phyloP scores from a whole-genome alignment of 2,329 filamentous ascomycete species.

The Trichophaea hybrida region DNA sequence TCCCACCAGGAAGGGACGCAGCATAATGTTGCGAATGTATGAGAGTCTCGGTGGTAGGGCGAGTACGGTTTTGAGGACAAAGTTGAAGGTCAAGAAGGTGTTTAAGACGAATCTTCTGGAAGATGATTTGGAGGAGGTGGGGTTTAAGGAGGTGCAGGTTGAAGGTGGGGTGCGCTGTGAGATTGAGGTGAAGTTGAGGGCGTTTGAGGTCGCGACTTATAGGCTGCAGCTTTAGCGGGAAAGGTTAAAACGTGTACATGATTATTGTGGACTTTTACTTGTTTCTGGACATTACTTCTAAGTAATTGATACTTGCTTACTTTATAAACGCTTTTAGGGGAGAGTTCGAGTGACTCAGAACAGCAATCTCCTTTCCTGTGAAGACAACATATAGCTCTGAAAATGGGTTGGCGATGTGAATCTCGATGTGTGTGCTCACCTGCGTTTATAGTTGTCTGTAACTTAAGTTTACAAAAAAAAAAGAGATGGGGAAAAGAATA shows the following conservation, averaged over 20 bases:
- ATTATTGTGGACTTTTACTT: too few species aligned
- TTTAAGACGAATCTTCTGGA: conserved; percentile 79
- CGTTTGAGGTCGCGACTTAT: conserved; percentile 78
- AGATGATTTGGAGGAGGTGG: conserved; percentile 60
- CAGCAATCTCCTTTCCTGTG: too few species aligned
- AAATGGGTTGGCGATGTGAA: too few species aligned
- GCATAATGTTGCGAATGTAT: conserved; percentile 72
- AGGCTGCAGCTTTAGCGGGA: conserved; percentile 40
- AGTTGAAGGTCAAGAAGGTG: conserved; percentile 51
- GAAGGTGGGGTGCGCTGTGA: conserved; percentile 32
- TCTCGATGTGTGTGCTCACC: too few species aligned
- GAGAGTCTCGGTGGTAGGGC: conserved; percentile 75
- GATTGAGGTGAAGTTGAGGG: conserved; percentile 51
- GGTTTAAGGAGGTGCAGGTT: conserved; percentile 29
- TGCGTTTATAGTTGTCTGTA: not conserved
- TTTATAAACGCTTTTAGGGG: too few species aligned
- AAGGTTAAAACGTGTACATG: too few species aligned
- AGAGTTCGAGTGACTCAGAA: too few species aligned
- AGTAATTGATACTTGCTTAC: too few species aligned
- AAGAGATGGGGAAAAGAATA: not conserved
- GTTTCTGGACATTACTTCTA: too few species aligned
- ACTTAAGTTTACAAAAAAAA: not conserved
- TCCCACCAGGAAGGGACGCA: conserved; percentile 53
- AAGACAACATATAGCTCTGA: too few species aligned
- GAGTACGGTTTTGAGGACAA: conserved; percentile 52